A percentile compares a stretch with the other conserved stretches of the same genome.
Evolutionary conservation across 2,329 filamentous ascomycete species (phyloP).

Genomic region (Paecilomyces sp.): DNA sequence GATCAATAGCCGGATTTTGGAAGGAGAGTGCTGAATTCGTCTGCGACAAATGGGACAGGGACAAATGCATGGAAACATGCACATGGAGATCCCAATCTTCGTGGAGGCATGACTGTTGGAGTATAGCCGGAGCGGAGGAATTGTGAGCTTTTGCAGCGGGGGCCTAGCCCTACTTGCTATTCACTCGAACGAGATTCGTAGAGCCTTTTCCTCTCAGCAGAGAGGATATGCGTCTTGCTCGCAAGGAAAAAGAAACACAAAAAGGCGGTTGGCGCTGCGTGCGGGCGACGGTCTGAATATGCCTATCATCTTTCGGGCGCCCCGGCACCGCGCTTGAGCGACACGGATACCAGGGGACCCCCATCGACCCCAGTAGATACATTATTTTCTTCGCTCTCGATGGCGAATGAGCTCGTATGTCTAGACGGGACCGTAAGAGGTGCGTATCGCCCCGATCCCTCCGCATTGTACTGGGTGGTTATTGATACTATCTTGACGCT

Average conservation of each 20-base stretch:
- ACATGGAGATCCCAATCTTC: neutral
- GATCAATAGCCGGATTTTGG: neutral
- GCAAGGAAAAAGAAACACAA: neutral
- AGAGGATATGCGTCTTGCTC: neutral
- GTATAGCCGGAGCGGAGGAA: neutral
- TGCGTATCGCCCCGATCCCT: slow-evolving; percentile 6
- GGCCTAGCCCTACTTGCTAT: neutral
- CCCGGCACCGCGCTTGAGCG: neutral
- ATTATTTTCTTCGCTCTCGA: neutral
- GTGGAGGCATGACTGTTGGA: neutral
- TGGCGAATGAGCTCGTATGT: neutral
- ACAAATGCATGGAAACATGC: neutral
- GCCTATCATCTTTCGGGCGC: neutral
- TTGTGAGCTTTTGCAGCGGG: neutral
- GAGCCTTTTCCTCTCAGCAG: neutral
- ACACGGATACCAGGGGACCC: neutral
- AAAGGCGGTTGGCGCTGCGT: neutral
- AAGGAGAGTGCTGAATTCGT: neutral
- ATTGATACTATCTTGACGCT: neutral
- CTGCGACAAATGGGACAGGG: neutral
- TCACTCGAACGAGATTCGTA: neutral
- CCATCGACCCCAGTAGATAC: neutral
- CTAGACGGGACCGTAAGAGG: slow-evolving; percentile 6
- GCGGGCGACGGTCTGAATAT: neutral
- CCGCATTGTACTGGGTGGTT: neutral